Conservation (phyloP, 2,329 filamentous ascomycete genomes). For the Didymella arachidicola region DNA sequence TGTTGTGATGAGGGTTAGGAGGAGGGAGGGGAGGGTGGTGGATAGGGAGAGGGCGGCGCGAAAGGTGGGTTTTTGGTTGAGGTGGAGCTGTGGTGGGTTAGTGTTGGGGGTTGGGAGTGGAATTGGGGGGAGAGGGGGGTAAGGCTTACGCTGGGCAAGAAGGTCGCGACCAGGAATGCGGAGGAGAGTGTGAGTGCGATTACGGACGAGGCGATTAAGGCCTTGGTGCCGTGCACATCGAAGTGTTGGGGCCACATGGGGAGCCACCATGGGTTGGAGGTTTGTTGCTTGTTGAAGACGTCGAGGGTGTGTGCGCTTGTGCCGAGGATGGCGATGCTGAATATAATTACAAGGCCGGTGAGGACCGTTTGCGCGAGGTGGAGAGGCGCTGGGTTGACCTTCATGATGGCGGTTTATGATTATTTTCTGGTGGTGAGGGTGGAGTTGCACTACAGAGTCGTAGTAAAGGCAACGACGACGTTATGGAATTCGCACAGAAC, state of each 20-base stretch:
- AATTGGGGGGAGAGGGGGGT: too few relatives aligned
- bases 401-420: slow-evolving; percentile 32
- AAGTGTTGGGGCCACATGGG: slow-evolving; percentile 59
- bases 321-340: slow-evolving; percentile 54
- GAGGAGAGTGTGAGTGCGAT: slow-evolving; percentile 52
- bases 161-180: slow-evolving; percentile 43
- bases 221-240: slow-evolving; percentile 54
- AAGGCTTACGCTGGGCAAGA: slow-evolving; percentile 47
- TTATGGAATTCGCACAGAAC: not conserved
- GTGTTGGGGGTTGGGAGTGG: not conserved
- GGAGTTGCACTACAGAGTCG: not conserved
- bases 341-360: slow-evolving; percentile 48
- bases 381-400: slow-evolving; percentile 50
- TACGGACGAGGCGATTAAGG: slow-evolving; percentile 50
- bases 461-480: not conserved
- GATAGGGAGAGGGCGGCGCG: slow-evolving; percentile 49
- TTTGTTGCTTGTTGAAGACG: slow-evolving; percentile 54
- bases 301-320: slow-evolving; percentile 54
- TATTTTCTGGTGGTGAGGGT: not conserved
- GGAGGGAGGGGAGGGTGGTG: slow-evolving; percentile 47
- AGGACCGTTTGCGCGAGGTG: slow-evolving; percentile 46
- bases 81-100: slow-evolving; percentile 40
- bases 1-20: slow-evolving; percentile 53
- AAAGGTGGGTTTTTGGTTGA: slow-evolving; percentile 47
- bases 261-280: slow-evolving; percentile 57